Evolutionary conservation across 2,329 filamentous ascomycete genomes (phyloP), one percentile per base, ranked within the genome.

Genomic region (Sporothrix pallida): DNA sequence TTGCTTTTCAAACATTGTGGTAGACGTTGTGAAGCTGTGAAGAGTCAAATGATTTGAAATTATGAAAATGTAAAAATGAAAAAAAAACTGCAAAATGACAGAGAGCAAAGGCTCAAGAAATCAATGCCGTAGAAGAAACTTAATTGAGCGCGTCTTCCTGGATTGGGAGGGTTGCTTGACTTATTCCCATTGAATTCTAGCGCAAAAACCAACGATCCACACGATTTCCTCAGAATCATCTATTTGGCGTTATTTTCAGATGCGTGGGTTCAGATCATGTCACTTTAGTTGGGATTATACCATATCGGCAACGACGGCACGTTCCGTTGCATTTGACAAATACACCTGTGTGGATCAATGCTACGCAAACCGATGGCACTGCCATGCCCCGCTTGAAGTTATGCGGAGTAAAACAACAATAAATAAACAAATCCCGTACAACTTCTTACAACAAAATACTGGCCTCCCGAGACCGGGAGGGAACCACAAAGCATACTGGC

Each of bases 241-340:
- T 2, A 3, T 13, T 58, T 58, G 9, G 9, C 23, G 23, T 31
- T 31, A 58, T 58, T 12, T 58, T 15, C 54, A 31, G 54, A 31
- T 15, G 54, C 54, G n/a, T 10, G 54, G 23, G 5, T 48, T 48
- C 15, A 48, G 15, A 31, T 58, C 12, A 26, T 26, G 26, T 58
- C 54, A 58, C 54, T 26, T 58, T 58, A 58, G 54, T 13, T 58
- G 54, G 9, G 54, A 58, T 31, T 26, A 58, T 58, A 58, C 54
- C 54, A 58, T 58, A 31, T 31, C 9, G 23, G 54, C 54, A 58
- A 31, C 23, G 52, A 56, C 20, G 52, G 20, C 23, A 58, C 20
- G 26, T 9, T 13, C 54, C 54, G n/a, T 12, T 15, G 54, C 23
- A 58, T 58, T 12, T 58, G 54, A 58, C 54, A 58, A 58, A 58